Base-by-base conservation (phyloP, 1,139 yeast genomes). In the Candida pseudoviswanathii region DNA sequence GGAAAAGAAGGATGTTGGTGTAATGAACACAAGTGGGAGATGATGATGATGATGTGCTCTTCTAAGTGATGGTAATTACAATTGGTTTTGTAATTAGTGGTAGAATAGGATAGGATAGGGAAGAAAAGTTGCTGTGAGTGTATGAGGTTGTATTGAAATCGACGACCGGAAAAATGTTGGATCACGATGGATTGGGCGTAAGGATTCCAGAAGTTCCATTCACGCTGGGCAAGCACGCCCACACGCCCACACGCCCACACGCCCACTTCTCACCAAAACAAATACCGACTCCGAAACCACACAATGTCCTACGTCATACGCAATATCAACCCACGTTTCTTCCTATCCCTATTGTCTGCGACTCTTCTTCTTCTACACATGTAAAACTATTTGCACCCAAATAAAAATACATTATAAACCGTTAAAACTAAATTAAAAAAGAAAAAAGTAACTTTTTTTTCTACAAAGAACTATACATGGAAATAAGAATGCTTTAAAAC, bases 371-470 rank as follows among this genome's bases (percentile, higher is more conserved):
- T 24, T 33, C 7, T 33, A 24, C 11, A 6, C 24, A 21, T 36
- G 24, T n/a, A 21, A 36, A 7, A 36, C 24, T 37, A 25, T 37
- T 37, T 37, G 41, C 41, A 37, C 41, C 41, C 41, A 37, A 24
- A 37, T 24, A 25, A 9, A 37, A 21, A 25, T 24, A 37, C 16
- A 16, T 16, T 16, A 16, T 16, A 37, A 24, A 10, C 21, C 27
- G 9, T 16, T 34, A 16, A 16, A 33, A 33, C 22, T 33, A 33
- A n/a, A 39, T 39, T 26, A 39, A 39, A 39, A 40, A 40, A 27
- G 29, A 31, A 30, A 40, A 40, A 30, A 30, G 7, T 40, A 40
- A 31, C 31, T 21, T 29, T 40, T 11, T 29, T 37, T 37, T 37
- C 16, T 36, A 37, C 10, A 25, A 37, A 37, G 41, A 33, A 42